A percentile compares a stretch with the other conserved stretches of the same genome.
phyloP scores from a whole-genome alignment of 2,329 filamentous ascomycete species.

The Hymenoscyphus repandus region DNA sequence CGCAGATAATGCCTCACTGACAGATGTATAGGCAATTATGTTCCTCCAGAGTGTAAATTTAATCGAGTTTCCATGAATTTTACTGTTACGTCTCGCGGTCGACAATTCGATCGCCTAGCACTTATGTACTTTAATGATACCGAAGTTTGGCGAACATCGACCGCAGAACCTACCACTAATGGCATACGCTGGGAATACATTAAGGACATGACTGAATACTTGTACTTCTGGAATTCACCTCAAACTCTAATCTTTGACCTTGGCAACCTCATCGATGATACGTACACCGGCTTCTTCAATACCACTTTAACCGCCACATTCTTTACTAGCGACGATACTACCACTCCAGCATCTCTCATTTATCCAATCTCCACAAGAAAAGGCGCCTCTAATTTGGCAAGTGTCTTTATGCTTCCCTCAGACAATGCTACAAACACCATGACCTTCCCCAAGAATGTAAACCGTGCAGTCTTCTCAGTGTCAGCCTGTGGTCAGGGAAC shows the following conservation, averaged over 20 bases:
- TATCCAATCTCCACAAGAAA: constrained; percentile 59
- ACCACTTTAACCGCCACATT: constrained; percentile 71
- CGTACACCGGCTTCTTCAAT: constrained; percentile 70
- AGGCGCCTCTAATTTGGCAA: constrained; percentile 46
- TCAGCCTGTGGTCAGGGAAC: constrained; percentile 68
- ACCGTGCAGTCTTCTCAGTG: constrained; percentile 69
- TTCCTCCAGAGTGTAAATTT: constrained; percentile 64
- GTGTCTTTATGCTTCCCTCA: constrained; percentile 62
- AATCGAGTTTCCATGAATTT: constrained; percentile 72
- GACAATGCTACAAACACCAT: constrained; percentile 56
- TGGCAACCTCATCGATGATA: constrained; percentile 64
- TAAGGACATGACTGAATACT: constrained; percentile 72
- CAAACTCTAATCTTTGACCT: constrained; percentile 79
- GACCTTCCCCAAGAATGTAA: constrained; percentile 59
- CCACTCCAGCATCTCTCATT: constrained; percentile 56
- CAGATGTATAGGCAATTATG: constrained; percentile 48
- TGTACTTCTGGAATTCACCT: constrained; percentile 59
- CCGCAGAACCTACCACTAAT: constrained; percentile 65
- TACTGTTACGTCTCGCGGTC: constrained; percentile 64
- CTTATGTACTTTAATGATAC: constrained; percentile 71
- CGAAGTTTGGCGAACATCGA: constrained; percentile 80
- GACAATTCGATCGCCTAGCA: constrained; percentile 72
- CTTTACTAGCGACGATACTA: constrained; percentile 45
- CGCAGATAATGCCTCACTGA: constrained; percentile 2
- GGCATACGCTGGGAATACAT: constrained; percentile 73